Percentiles rank a stretch among this genome's conserved stretches.
Conservation (phyloP, 345 rosid species). For the Aquilaria malaccensis region DNA sequence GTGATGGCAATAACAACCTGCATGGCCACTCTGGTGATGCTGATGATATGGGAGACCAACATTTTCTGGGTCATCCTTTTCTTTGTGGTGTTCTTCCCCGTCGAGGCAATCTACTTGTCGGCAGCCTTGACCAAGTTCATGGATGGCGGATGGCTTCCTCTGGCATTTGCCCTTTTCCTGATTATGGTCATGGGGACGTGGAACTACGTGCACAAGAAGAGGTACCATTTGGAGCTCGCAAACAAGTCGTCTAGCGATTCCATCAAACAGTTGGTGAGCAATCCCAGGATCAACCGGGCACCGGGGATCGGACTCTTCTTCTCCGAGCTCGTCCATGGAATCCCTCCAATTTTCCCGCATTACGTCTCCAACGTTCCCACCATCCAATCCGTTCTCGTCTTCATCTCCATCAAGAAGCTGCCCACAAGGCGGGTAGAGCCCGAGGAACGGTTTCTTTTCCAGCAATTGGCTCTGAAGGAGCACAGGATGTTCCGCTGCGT, state of each 20-base stretch:
- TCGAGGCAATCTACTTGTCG: constrained; percentile 42
- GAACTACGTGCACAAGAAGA: constrained; percentile 49
- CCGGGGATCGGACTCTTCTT: constrained; percentile 62
- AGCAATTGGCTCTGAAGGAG: constrained; percentile 51
- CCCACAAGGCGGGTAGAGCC: constrained; percentile 40
- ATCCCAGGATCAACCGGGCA: constrained; percentile 30
- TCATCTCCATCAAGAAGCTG: constrained; percentile 54
- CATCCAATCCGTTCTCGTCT: constrained; percentile 45
- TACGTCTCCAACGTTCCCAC: constrained; percentile 44
- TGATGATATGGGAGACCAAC: constrained; percentile 59
- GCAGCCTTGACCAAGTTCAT: constrained; percentile 53
- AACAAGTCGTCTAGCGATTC: constrained; percentile 48
- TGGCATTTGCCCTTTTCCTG: constrained; percentile 31
- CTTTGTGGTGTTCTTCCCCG: constrained; percentile 25
- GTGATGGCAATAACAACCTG: constrained; percentile 62
- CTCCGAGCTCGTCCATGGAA: constrained; percentile 71
- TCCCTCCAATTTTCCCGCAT: constrained; percentile 60
- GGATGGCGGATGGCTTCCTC: constrained; percentile 55
- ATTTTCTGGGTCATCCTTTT: constrained; percentile 31
- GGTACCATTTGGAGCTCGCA: constrained; percentile 44
- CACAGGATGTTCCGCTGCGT: constrained; percentile 54
- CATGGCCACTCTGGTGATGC: constrained; percentile 57
- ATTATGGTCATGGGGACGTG: constrained; percentile 54
- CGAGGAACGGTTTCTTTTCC: constrained; percentile 56
- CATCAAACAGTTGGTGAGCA: constrained; percentile 26